Evolutionary conservation across 768 basidiomycete genomes (phyloP).

Genomic region (Phylloporus sp.): DNA sequence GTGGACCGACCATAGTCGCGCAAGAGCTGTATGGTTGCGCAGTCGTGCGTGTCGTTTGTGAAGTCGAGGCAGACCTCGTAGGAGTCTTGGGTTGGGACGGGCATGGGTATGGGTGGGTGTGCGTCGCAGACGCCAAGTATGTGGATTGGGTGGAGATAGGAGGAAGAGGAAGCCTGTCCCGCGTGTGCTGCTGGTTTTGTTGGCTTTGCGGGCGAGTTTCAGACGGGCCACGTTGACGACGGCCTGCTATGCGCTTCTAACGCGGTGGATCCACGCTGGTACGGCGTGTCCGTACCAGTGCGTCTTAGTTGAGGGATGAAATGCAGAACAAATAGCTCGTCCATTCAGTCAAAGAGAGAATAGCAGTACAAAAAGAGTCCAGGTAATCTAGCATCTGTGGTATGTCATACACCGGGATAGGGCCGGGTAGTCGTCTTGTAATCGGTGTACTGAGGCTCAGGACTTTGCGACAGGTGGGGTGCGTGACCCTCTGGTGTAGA

Average conservation of each 20-base stretch:
- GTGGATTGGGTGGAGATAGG: constrained; percentile 14
- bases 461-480: constrained; percentile 24
- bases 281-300: constrained; percentile 15
- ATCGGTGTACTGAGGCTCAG: constrained; percentile 30
- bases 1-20: constrained; percentile 57
- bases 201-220: constrained; percentile 28
- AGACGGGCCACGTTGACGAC: constrained; percentile 25
- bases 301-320: too few relatives aligned
- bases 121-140: constrained; percentile 34
- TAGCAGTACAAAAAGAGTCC: constrained; percentile 10
- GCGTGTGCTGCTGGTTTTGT: constrained; percentile 30
- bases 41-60: constrained; percentile 63
- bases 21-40: constrained; percentile 57
- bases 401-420: constrained; percentile 52
- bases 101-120: constrained; percentile 39
- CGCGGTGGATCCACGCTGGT: constrained; percentile 28
- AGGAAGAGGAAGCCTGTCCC: constrained; percentile 22
- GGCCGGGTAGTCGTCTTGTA: constrained; percentile 28
- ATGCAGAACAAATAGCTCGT: too few relatives aligned
- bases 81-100: constrained; percentile 45
- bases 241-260: constrained; percentile 24
- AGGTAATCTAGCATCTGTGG: constrained; percentile 1
- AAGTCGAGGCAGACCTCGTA: constrained; percentile 68
- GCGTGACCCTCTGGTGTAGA: too few relatives aligned
- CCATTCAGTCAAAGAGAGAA: background rate